A percentile compares a stretch with the other conserved stretches of the same genome.
These are phyloP conservation scores for Astrothelium macrocarpum DNA, from an alignment of 495 filamentous ascomycete species.

Conservation along the genomic window DNA sequence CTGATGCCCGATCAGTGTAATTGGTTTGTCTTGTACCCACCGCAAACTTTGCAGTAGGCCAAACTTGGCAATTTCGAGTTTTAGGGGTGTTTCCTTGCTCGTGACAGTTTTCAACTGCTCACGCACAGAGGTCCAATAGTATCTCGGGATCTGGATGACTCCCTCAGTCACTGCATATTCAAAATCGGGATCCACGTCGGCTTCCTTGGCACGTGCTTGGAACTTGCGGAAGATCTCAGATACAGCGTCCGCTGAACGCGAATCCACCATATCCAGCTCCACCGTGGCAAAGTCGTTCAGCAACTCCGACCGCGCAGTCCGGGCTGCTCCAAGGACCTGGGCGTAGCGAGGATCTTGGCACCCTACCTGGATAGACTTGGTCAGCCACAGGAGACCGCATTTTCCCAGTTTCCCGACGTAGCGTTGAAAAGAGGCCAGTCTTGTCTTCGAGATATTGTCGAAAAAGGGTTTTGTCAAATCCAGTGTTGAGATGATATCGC, in stretches of 20 bases:
- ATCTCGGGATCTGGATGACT: conserved; percentile 21
- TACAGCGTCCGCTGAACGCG: conserved; percentile 9
- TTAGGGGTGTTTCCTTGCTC: conserved; percentile 16
- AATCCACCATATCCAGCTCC: conserved; percentile 32
- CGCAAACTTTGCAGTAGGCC: conserved; percentile 24
- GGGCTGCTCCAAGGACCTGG: conserved; percentile 32
- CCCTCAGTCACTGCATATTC: conserved; percentile 32
- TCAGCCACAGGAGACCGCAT: conserved; percentile 36
- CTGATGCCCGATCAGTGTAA: not conserved
- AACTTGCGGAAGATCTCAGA: conserved; percentile 24
- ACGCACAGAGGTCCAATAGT: conserved; percentile 24
- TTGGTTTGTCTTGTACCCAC: conserved; percentile 31
- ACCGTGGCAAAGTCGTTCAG: conserved; percentile 32
- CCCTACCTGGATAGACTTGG: conserved; percentile 25
- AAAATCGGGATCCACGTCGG: conserved; percentile 24
- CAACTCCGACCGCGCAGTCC: conserved; percentile 36
- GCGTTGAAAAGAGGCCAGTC: conserved; percentile 6
- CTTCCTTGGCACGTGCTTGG: conserved; percentile 8
- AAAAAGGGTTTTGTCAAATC: conserved; percentile 30
- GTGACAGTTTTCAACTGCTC: not conserved
- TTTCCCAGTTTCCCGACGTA: not conserved
- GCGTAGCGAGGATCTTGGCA: conserved; percentile 35
- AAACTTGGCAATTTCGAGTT: conserved; percentile 19
- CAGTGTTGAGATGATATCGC: conserved; percentile 31
- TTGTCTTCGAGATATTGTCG: conserved; percentile 17